Evolutionary conservation across 2,329 filamentous ascomycete genomes (phyloP).

Genomic region (Pestalotiopsis sp.): DNA sequence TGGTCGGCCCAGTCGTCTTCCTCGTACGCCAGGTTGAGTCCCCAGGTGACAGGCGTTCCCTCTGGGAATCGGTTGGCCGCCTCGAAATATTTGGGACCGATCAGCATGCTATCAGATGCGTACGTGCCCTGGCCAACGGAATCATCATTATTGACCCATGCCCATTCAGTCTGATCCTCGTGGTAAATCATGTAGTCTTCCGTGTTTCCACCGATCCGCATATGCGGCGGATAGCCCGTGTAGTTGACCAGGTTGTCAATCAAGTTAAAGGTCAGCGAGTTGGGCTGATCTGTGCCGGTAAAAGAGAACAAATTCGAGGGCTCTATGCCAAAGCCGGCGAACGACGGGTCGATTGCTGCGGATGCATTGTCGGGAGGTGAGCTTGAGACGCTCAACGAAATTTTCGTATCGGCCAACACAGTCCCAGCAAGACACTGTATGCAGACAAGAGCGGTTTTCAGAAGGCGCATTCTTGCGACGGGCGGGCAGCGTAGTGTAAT

Average conservation of each 20-base stretch:
- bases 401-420: slow-evolving; percentile 27
- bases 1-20: slow-evolving; percentile 43
- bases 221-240: slow-evolving; percentile 48
- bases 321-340: slow-evolving; percentile 54
- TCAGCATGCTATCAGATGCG: slow-evolving; percentile 44
- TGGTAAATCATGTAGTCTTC: slow-evolving; percentile 52
- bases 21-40: slow-evolving; percentile 51
- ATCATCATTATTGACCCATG: slow-evolving; percentile 39
- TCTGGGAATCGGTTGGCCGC: slow-evolving; percentile 50
- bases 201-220: slow-evolving; percentile 54
- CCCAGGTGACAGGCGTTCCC: slow-evolving; percentile 51
- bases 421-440: background rate
- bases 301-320: slow-evolving; percentile 55
- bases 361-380: slow-evolving; percentile 17
- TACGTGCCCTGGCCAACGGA: slow-evolving; percentile 40
- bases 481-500: background rate
- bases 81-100: slow-evolving; percentile 49
- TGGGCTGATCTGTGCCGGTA: slow-evolving; percentile 43
- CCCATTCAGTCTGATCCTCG: slow-evolving; percentile 34
- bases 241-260: slow-evolving; percentile 51
- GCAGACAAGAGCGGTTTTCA: slow-evolving; percentile 1
- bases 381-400: slow-evolving; percentile 14
- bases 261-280: slow-evolving; percentile 47
- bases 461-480: slow-evolving; percentile 1
- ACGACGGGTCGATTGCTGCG: slow-evolving; percentile 40